A percentile compares a stretch with the other conserved stretches of the same genome.
phyloP scores from a whole-genome alignment of 73 alveolate genomes.

The Stentor roeselii region DNA sequence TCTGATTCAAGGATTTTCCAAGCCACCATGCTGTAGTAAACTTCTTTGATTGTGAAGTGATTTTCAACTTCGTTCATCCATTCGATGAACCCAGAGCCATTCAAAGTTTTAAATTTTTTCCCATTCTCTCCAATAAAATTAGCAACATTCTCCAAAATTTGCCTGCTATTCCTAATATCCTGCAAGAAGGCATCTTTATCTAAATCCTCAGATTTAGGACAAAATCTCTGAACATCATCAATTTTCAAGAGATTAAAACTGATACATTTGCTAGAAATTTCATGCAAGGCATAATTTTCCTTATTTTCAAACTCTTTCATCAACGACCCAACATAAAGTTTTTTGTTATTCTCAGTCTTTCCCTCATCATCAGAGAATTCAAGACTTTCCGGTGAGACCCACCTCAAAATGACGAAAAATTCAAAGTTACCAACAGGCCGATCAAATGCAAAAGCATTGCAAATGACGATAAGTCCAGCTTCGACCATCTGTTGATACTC shows the following conservation, averaged over 20 bases:
- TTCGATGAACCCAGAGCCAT: neutral
- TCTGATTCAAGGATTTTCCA: slow-evolving; percentile 15
- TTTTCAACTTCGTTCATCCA: neutral
- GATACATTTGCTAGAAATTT: neutral
- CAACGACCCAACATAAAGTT: neutral
- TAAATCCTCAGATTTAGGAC: neutral
- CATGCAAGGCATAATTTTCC: neutral
- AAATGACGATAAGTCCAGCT: neutral
- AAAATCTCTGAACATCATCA: neutral
- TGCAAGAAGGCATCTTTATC: neutral
- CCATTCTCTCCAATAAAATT: neutral
- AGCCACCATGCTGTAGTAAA: neutral
- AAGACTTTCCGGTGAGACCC: slow-evolving; percentile 9
- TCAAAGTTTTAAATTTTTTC: neutral
- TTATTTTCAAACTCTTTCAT: neutral
- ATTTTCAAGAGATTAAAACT: neutral
- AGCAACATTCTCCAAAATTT: neutral
- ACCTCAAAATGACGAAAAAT: neutral
- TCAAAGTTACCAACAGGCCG: neutral
- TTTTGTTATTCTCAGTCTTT: neutral
- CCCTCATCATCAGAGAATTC: neutral
- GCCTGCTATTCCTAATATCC: neutral
- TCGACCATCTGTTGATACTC: neutral
- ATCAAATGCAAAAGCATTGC: neutral
- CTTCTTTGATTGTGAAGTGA: neutral